Percentiles rank a stretch among this genome's conserved stretches.
These are phyloP conservation scores for Vigna reflexopilosa DNA, from an alignment of 306 rosid species.

Conservation along the genomic window DNA sequence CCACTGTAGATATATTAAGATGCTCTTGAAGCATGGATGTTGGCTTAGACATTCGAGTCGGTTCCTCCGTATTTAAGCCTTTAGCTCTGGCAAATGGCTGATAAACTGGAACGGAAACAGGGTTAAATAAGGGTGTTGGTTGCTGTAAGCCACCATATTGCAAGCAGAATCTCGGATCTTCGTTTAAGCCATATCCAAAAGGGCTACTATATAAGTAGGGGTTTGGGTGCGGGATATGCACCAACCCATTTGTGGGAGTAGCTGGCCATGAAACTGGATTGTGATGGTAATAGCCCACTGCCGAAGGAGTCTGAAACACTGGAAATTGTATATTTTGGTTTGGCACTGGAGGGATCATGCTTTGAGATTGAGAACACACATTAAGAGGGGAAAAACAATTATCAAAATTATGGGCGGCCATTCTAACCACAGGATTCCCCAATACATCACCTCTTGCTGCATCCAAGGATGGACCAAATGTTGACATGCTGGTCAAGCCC, in stretches of 20 bases:
- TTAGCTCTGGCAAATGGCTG: constrained; percentile 64
- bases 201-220: constrained; percentile 76
- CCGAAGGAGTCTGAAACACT: constrained; percentile 71
- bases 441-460: constrained; percentile 52
- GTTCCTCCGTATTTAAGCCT: constrained; percentile 58
- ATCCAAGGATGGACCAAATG: constrained; percentile 47
- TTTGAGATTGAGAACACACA: constrained; percentile 70
- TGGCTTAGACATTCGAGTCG: constrained; percentile 49
- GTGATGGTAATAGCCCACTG: constrained; percentile 87
- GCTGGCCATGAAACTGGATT: constrained; percentile 91
- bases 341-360: constrained; percentile 57
- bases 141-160: constrained; percentile 85
- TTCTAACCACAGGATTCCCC: constrained; percentile 47
- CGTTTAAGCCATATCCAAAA: constrained; percentile 79
- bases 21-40: constrained; percentile 55
- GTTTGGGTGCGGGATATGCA: constrained; percentile 72
- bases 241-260: constrained; percentile 66
- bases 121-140: constrained; percentile 66
- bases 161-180: constrained; percentile 79
- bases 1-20: constrained; percentile 53
- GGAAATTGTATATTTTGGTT: constrained; percentile 78
- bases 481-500: constrained; percentile 45
- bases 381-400: constrained; percentile 60
- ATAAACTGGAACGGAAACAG: constrained; percentile 70
- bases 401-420: constrained; percentile 54